These are phyloP conservation scores for Rosa lucieae DNA, from an alignment of 306 rosid species.

Conservation along the genomic window DNA sequence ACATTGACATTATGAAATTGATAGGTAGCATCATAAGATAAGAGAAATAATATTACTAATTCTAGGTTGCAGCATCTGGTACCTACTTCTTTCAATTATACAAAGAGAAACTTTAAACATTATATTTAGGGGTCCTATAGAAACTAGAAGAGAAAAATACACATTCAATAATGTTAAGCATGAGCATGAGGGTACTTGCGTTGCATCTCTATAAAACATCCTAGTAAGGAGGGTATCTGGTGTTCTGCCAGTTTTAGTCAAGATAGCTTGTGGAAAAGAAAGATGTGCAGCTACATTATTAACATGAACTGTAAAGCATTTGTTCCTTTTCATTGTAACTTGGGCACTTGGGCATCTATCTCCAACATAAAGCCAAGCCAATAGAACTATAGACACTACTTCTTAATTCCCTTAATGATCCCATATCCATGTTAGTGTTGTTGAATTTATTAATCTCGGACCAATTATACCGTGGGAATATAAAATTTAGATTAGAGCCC, in stretches of 20 bases:
- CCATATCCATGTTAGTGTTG: neutral
- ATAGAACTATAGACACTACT: neutral
- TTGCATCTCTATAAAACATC: neutral
- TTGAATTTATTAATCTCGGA: neutral
- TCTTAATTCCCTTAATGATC: neutral
- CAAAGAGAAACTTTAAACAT: neutral
- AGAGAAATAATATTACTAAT: neutral
- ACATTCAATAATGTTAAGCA: neutral
- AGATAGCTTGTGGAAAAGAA: neutral
- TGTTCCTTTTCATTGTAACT: neutral
- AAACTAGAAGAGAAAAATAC: neutral
- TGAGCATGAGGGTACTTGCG: neutral
- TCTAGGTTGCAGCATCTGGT: neutral
- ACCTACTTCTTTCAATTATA: neutral
- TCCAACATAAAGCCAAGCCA: neutral
- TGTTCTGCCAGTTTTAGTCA: neutral
- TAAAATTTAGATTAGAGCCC: neutral
- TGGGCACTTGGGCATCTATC: neutral
- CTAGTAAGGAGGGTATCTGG: neutral
- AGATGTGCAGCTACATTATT: neutral
- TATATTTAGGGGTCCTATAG: neutral
- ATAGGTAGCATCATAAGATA: neutral
- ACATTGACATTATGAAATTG: neutral
- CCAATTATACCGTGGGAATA: neutral
- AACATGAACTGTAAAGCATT: neutral